Conservation (phyloP, 306 rosid genomes). For the Biancaea sappan region DNA sequence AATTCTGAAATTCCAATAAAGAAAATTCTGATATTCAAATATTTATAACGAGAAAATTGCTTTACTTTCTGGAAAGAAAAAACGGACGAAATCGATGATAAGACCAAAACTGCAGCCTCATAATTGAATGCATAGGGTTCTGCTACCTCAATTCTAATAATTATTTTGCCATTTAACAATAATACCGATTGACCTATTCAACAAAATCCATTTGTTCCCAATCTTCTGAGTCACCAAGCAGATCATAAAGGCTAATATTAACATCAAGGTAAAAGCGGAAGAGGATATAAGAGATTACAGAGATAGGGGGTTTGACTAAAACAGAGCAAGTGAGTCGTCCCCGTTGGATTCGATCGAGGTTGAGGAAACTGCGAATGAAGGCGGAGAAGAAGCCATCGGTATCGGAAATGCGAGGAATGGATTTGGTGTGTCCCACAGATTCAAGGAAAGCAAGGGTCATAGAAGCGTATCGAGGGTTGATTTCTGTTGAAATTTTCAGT, state of each 20-base stretch:
- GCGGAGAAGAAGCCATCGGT: not conserved
- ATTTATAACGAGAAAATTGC: not conserved
- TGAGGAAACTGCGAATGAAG: slow-evolving; percentile 31
- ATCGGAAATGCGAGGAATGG: slow-evolving; percentile 2
- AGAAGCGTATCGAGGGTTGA: slow-evolving; percentile 9
- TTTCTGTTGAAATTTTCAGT: not conserved
- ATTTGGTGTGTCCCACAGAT: not conserved
- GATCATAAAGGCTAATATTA: not conserved
- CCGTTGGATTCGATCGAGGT: slow-evolving; percentile 31
- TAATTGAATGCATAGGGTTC: not conserved
- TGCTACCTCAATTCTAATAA: not conserved
- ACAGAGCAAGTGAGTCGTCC: slow-evolving; percentile 32
- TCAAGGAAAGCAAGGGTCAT: not conserved
- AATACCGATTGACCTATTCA: not conserved
- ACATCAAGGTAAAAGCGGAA: too few species aligned
- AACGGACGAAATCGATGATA: not conserved
- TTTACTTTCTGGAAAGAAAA: not conserved
- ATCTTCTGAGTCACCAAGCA: slow-evolving; percentile 3
- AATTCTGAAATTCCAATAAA: slow-evolving; percentile 45
- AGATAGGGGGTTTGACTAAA: slow-evolving; percentile 31
- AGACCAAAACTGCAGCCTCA: slow-evolving; percentile 7
- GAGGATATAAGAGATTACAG: slow-evolving; percentile 15
- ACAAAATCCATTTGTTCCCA: not conserved
- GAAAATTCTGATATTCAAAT: too few species aligned
- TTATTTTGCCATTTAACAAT: not conserved